Base-by-base conservation (phyloP, 2,329 filamentous ascomycete genomes). In the Xylariaceae sp. region DNA sequence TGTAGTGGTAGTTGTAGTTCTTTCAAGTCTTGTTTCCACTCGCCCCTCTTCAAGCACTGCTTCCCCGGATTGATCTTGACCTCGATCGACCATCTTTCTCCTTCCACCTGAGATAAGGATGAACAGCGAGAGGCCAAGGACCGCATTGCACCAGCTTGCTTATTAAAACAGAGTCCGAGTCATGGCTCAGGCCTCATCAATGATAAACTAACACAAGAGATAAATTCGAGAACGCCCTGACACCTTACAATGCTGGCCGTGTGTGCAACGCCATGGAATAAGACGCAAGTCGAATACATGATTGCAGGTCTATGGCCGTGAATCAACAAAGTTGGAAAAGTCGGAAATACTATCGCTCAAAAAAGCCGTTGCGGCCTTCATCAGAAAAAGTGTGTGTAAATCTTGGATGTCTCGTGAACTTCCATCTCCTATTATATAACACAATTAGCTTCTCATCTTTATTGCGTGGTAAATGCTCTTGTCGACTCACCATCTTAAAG, bases 361-460 rank as follows among this genome's bases (percentile, higher is more conserved):
- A 52, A 53, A 58, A 59, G 57, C 58, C 55, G 55, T 58, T 52
- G 55, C 58, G 59, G 59, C 56, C 58, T 48, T 76, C 71, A 70
- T 92, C 81, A 98, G 77, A 98, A 97, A 80, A 98, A 98, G 79
- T 98, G 93, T 60, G 93, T 98, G 76, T 98, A 96, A 63, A 96
- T 91, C 75, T 97, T 98, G 56, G 93, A 97, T 66, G 86, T 88
- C 71, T 97, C 93, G 68, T 98, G 93, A 61, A 98, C 93, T 75
- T 97, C 93, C 93, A 98, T 98, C 74, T 98, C 93, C 93, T 97
- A 52, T 32, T 43, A 20, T n/a, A n/a, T n/a, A 17, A 12, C 14
- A n/a, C 16, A 32, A 58, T 80, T 67, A 79, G 73, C 55, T 52
- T 45, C 42, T 44, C 27, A 39, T 22, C n/a, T 4, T 32, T 8